Percentiles rank a stretch among this genome's conserved stretches.
phyloP scores from a whole-genome alignment of 176 grass and related monocot genomes.

The Triticum timopheevii region DNA sequence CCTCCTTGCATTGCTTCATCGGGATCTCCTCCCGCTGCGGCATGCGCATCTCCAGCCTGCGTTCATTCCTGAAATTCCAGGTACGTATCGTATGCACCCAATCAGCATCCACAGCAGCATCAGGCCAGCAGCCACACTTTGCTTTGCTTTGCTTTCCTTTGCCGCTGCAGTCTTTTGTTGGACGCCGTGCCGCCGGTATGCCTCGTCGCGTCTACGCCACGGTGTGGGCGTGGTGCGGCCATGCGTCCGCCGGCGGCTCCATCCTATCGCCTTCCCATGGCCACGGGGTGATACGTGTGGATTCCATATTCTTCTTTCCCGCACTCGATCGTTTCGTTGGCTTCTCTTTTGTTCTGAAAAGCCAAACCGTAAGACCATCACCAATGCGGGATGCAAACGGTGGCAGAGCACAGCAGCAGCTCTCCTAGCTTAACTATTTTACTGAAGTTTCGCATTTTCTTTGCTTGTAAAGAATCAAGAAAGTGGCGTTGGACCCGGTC shows the following conservation, averaged over 20 bases:
- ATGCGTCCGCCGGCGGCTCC: neutral
- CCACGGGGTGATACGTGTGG: neutral
- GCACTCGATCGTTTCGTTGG: neutral
- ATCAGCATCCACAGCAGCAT: neutral
- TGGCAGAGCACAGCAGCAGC: too few species aligned
- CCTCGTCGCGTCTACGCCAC: conserved; percentile 6
- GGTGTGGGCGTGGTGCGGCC: neutral
- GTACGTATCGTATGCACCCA: neutral
- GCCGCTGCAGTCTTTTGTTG: neutral
- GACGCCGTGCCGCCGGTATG: neutral
- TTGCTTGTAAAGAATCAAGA: too few species aligned
- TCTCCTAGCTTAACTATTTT: too few species aligned
- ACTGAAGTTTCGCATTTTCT: too few species aligned
- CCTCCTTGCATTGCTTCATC: neutral
- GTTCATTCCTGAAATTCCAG: neutral
- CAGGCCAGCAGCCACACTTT: neutral
- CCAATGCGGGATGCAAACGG: too few species aligned
- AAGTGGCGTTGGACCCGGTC: too few species aligned
- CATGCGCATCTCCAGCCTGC: neutral
- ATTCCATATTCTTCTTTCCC: neutral
- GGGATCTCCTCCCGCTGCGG: neutral
- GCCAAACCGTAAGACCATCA: neutral
- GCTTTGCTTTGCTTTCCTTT: neutral
- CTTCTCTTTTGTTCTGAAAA: neutral
- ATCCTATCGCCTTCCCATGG: neutral